Evolutionary conservation across 805 yeast species (phyloP).

Genomic region (Grigorovia yakushimaensis): DNA sequence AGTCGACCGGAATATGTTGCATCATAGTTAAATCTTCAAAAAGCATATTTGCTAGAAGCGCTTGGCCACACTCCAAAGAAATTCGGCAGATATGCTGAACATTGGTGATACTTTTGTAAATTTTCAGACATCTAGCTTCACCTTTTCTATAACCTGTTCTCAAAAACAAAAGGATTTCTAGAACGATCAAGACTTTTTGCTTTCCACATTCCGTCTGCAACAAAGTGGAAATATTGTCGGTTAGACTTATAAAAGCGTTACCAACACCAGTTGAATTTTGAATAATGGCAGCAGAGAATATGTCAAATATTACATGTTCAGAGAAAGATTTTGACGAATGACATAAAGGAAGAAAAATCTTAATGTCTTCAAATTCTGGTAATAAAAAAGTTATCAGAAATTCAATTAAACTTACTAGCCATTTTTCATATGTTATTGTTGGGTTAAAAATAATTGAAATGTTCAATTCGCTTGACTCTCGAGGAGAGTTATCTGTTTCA

Average conservation of each 20-base stretch:
- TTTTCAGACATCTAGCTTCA: slow-evolving; percentile 8
- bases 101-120: slow-evolving; percentile 15
- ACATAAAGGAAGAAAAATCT: slow-evolving; percentile 1
- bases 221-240: not conserved
- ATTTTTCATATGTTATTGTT: slow-evolving; percentile 4
- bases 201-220: slow-evolving; percentile 2
- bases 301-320: not conserved
- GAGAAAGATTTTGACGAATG: slow-evolving; percentile 3
- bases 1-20: slow-evolving; percentile 5
- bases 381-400: slow-evolving; percentile 6
- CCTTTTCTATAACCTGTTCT: slow-evolving; percentile 17
- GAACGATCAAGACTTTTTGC: slow-evolving; percentile 10
- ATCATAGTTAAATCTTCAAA: slow-evolving; percentile 27
- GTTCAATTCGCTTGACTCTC: not conserved
- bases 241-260: not conserved
- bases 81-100: slow-evolving; percentile 6
- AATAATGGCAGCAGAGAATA: slow-evolving; percentile 12
- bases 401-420: not conserved
- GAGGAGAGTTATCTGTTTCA: not conserved
- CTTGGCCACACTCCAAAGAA: slow-evolving; percentile 13
- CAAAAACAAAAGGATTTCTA: slow-evolving; percentile 21
- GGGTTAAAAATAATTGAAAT: slow-evolving; percentile 9
- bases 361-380: not conserved
- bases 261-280: not conserved
- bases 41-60: slow-evolving; percentile 27